Evolutionary conservation across 805 yeast species (phyloP), one percentile per base, ranked within the genome.

Genomic region (Kodamaea neixiangensis): DNA sequence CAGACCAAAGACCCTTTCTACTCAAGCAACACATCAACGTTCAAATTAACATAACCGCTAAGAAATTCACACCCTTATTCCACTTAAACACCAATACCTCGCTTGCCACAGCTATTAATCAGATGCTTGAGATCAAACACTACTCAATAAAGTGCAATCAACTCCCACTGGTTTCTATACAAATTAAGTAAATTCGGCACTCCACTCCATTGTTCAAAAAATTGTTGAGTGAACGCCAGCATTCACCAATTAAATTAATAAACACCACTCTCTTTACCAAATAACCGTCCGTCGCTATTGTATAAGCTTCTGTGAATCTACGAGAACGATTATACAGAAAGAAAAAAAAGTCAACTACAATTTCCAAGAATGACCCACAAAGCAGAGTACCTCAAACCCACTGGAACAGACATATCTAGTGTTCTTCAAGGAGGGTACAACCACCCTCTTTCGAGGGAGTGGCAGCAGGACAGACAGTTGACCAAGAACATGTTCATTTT

Each of bases 401-500:
- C 77, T 19, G 80, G 80, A 31, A 81, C 92, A 0, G 74, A 78
- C 34, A 81, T 89, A 54, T 78, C 90, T 11, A 87, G 96, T 5
- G 73, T 94, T 39, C 76, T 94, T 40, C 93, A 94, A 54, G 97
- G 98, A 53, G 97, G 98, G 3, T 94, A 92, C 71, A 88, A 89
- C 68, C 96, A 92, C 62, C 96, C 97, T 1, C 76, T 93, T 42
- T 64, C 89, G 17, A 80, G 99, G 60, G 85, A 81, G 65, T 94
- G 99, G 99, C 99, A 94, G 68, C 80, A 79, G 58, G 93, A 86
- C 65, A 80, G 91, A 59, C 93, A 85, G 67, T 77, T 94, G 49
- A 78, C 86, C 29, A 94, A 94, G 69, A 85, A 80, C 66, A 88
- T 89, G 96, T 86, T 94, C 64, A 90, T 94, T 54, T 92, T 87